These are phyloP conservation scores for Prunus mume DNA, from an alignment of 306 rosid genomes.

Conservation along the genomic window DNA sequence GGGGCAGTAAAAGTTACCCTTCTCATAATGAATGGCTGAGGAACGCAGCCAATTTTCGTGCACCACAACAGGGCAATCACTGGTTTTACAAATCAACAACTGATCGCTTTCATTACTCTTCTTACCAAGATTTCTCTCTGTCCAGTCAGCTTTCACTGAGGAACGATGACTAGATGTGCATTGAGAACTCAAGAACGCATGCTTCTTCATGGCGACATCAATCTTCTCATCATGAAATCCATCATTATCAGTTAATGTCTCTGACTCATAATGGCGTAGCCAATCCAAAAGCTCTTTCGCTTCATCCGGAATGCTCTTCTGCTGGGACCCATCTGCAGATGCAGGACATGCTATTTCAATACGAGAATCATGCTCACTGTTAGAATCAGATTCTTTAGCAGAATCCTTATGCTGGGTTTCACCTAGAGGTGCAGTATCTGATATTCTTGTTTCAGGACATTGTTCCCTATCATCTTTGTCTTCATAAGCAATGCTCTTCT, in stretches of 20 bases:
- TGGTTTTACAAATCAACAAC: slow-evolving; percentile 50
- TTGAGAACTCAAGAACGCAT: slow-evolving; percentile 42
- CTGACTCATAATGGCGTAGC: slow-evolving; percentile 24
- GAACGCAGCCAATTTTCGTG: slow-evolving; percentile 57
- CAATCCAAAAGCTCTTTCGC: slow-evolving; percentile 27
- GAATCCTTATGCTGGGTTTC: slow-evolving; percentile 9
- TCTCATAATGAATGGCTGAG: slow-evolving; percentile 31
- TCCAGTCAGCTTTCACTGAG: slow-evolving; percentile 21
- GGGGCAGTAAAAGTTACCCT: slow-evolving; percentile 58
- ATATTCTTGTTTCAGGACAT: slow-evolving; percentile 19
- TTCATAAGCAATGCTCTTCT: slow-evolving; percentile 2
- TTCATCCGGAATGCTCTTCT: slow-evolving; percentile 23
- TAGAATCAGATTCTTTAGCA: slow-evolving; percentile 9
- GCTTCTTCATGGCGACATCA: slow-evolving; percentile 40
- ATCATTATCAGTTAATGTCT: slow-evolving; percentile 30
- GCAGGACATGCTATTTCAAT: slow-evolving; percentile 17
- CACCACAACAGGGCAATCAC: slow-evolving; percentile 55
- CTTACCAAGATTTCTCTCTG: slow-evolving; percentile 34
- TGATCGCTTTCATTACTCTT: slow-evolving; percentile 58
- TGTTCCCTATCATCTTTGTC: neutral
- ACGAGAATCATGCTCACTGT: slow-evolving; percentile 28
- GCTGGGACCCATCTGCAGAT: slow-evolving; percentile 25
- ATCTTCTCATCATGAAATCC: slow-evolving; percentile 32
- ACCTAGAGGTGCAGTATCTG: slow-evolving; percentile 12
- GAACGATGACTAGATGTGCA: slow-evolving; percentile 27